Conservation (phyloP, 768 basidiomycete species). For the Russula sp. region DNA sequence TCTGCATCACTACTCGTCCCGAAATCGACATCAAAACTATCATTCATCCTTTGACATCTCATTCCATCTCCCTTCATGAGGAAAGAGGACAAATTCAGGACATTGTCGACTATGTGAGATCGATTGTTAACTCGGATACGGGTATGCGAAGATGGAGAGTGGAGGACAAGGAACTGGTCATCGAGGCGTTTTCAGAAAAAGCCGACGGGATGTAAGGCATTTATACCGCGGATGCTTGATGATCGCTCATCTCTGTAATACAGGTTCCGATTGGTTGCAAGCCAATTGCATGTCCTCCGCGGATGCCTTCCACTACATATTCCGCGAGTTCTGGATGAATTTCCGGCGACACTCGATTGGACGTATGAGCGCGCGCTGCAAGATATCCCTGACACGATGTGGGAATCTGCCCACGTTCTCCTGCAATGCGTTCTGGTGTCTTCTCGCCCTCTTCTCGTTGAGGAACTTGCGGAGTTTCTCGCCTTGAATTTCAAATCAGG, state of each 20-base stretch:
- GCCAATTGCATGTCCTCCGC: neutral
- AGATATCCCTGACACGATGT: neutral
- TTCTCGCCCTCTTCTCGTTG: neutral
- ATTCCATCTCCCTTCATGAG: neutral
- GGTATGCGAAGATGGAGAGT: neutral
- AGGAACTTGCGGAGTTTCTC: neutral
- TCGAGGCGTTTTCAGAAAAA: neutral
- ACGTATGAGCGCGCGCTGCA: neutral
- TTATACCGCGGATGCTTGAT: neutral
- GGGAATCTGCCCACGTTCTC: neutral
- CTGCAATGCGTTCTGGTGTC: neutral
- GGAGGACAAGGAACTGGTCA: neutral
- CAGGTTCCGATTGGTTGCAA: neutral
- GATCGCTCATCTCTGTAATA: neutral
- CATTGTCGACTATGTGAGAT: neutral
- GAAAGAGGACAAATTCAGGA: neutral
- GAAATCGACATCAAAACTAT: neutral
- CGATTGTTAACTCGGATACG: neutral
- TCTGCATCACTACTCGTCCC: neutral
- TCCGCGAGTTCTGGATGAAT: neutral
- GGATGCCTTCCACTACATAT: neutral
- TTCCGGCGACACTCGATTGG: neutral
- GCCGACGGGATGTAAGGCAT: neutral
- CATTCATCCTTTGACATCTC: neutral
- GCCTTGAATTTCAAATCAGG: neutral